Evolutionary conservation across 257 asterid genomes (phyloP).

Genomic region (Scutellaria baicalensis): DNA sequence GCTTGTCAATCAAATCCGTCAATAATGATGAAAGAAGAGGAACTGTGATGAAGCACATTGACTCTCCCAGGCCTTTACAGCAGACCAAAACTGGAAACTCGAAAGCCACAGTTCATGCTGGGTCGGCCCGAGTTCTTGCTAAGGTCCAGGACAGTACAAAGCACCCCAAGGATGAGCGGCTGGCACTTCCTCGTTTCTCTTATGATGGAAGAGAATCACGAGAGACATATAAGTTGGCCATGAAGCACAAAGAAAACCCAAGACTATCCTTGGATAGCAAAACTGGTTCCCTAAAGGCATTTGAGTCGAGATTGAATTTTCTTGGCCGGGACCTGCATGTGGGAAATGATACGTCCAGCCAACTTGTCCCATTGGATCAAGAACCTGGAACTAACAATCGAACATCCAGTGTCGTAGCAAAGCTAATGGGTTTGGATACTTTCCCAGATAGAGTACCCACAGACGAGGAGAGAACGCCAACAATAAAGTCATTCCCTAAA

Average conservation of each 20-base stretch:
- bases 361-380: constrained; percentile 14
- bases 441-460: constrained; percentile 42
- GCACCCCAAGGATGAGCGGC: constrained; percentile 37
- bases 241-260: constrained; percentile 64
- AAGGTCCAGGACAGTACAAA: constrained; percentile 34
- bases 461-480: constrained; percentile 26
- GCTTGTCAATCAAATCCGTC: constrained; percentile 44
- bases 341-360: constrained; percentile 26
- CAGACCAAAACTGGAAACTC: constrained; percentile 32
- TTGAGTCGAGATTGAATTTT: constrained; percentile 45
- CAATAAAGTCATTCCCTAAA: constrained; percentile 17
- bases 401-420: constrained; percentile 66
- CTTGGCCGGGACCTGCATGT: constrained; percentile 29
- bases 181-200: constrained; percentile 59
- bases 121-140: constrained; percentile 24
- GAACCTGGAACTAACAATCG: constrained; percentile 48
- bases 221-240: constrained; percentile 31
- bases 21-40: constrained; percentile 42
- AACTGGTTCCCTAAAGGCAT: constrained; percentile 45
- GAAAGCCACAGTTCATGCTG: constrained; percentile 21
- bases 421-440: constrained; percentile 88
- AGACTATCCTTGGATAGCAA: constrained; percentile 90
- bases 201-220: constrained; percentile 79
- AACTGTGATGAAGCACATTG: constrained; percentile 64
- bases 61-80: constrained; percentile 87